These are phyloP conservation scores for Neurospora sp. DNA, from an alignment of 495 filamentous ascomycete species.

Conservation along the genomic window DNA sequence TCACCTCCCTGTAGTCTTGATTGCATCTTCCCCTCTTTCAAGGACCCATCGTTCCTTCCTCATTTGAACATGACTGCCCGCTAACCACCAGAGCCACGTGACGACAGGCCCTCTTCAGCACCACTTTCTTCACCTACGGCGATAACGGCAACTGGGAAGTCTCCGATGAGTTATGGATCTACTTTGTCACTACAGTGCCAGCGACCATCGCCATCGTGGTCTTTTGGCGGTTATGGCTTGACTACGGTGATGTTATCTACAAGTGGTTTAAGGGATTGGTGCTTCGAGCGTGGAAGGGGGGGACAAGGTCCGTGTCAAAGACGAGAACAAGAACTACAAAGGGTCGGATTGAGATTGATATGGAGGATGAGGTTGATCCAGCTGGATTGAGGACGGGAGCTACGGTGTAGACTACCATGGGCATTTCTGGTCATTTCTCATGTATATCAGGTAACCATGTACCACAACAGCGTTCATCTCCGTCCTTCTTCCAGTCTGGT, in stretches of 20 bases:
- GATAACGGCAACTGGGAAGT: conserved; percentile 10
- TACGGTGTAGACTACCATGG: neutral
- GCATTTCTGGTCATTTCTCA: neutral
- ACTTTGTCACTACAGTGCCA: conserved; percentile 12
- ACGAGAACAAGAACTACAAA: neutral
- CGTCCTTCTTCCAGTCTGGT: neutral
- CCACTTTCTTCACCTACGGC: conserved; percentile 15
- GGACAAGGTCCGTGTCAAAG: neutral
- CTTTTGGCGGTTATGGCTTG: conserved; percentile 11
- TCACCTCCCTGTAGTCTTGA: neutral
- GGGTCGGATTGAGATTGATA: neutral
- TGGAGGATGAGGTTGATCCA: neutral
- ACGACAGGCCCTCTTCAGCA: conserved; percentile 15
- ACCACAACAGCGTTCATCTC: neutral
- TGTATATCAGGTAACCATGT: neutral
- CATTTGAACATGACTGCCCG: neutral
- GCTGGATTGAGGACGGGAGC: neutral
- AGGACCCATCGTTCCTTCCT: neutral
- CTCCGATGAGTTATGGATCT: conserved; percentile 11
- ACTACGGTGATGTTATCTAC: conserved; percentile 5
- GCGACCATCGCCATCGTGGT: conserved; percentile 11
- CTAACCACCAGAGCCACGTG: neutral
- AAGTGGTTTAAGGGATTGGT: neutral
- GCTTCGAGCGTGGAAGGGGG: neutral
- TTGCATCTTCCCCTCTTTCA: neutral